Base-by-base conservation (phyloP, 2,329 filamentous ascomycete species). In the Ascochyta lentis region DNA sequence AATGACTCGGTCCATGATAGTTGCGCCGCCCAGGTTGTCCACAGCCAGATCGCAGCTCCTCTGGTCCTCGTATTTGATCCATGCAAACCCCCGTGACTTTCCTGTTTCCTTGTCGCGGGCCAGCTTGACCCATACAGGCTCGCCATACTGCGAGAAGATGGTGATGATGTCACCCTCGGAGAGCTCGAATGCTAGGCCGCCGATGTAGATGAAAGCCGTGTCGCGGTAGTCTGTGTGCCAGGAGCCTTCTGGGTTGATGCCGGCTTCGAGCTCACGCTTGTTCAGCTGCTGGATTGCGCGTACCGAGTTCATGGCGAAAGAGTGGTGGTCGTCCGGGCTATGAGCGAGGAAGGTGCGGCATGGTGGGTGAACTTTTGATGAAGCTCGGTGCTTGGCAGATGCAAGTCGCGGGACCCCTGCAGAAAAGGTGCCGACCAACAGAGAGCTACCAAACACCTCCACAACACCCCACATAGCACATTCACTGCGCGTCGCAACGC, bases 141-240 rank as follows among this genome's bases (percentile, higher is more conserved):
- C 94, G 67, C 95, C 95, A 72, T 89, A 99, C 76, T 99, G 95
- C 6, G 92, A 96, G 81, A 98, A 99, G 58, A 99, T 96, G 10
- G 93, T 93, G 64, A 98, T 86, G 60, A 99, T 84, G 77, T 99
- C 95, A 77, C 96, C 96, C 80, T 99, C 95, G 44, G 92, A 92
- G 37, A 99, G 84, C 70, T 96, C 91, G 77, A 90, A 96, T 3
- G 93, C 92, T 12, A 99, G 84, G 26, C 94, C 94, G 71, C 96
- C 96, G 66, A 99, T 93, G 81, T 97, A 96, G 73, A 99, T 81
- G 76, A 94, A 99, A 56, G 95, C 96, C 2, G 95, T 98, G 79
- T 96, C 95, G 78, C 92, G 91, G 79, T 98, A 99, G 80, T 99
- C 96, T 75, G 89, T 89, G 75, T 98, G 94, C 94, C 94, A 98